Evolutionary conservation across 805 yeast genomes (phyloP), one percentile per base, ranked within the genome.

Genomic region (Candida bentonensis): DNA sequence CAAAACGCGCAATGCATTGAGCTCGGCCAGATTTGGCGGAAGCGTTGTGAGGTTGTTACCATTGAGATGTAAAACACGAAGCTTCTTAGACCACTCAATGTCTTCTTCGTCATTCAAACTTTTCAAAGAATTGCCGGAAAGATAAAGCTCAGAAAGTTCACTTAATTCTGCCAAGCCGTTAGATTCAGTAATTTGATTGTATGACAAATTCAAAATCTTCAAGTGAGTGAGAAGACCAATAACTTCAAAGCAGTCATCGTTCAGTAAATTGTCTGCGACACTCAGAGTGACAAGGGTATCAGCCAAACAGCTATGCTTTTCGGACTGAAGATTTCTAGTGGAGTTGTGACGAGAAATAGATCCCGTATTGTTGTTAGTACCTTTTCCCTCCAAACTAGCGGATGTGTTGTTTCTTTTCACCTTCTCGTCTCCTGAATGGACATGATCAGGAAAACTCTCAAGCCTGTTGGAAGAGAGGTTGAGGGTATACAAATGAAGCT

Each of bases 11-110:
- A 92, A 64, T 22, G 74, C 70, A 1, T 63, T 57, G 40, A 87
- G 69, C 46, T 79, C 79, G 5, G 89, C 77, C 41, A 92, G 62
- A 57, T 89, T 98, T 0, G 95, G 81, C 0, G 98, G 97, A 39
- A 92, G 63, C 0, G 95, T 75, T 41, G 82, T 82, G 50, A 92
- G 71, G 56, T 82, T 82, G 59, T 92, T 92, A 52, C 85, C 84
- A 59, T 89, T 92, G 51, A 87, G 59, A 60, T 73, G 79, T 26
- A 92, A 62, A 0, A 78, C 69, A 44, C 72, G 69, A 54, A 92
- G 66, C 4, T 71, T 65, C 7, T 67, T 64, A 53, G 88, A 67
- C 13, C 64, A 61, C 46, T 76, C 87, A 27, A 92, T 74, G 50
- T 84, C 94, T 52, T 92, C 98, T 21, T 86, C 79, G 0, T 97